Base-by-base conservation (phyloP, 2,329 filamentous ascomycete genomes). In the Sclerotinia borealis region DNA sequence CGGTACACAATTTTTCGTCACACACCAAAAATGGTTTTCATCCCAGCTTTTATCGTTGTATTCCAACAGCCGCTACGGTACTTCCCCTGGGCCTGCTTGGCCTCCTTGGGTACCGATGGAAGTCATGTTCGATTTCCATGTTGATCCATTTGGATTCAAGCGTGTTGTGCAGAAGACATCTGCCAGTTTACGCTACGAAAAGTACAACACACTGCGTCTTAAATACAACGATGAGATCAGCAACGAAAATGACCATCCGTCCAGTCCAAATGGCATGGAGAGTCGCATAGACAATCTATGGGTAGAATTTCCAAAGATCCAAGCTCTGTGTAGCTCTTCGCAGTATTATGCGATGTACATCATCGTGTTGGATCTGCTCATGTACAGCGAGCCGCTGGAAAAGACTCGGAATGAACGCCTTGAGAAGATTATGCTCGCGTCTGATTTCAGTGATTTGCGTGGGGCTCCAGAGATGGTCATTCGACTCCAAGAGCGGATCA, bases 281-380 rank as follows among this genome's bases (percentile, higher is more conserved):
- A 88, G 81, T 68, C 85, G 92, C n/a, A 93, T 97, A 79, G 95
- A 99, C 75, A 93, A 96, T 73, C 85, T 99, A 17, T 96, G 91
- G 86, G 91, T 99, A 39, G 93, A 98, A 72, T 99, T 99, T 72
- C 95, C 95, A 15, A 91, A 96, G 68, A 88, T 96, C 49, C 85
- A 92, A 63, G 93, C 92, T n/a, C 86, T 97, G 51, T 99, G 96
- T 79, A 96, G 99, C 77, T 99, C 96, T 7, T 86, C 89, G 45
- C 93, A 99, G 76, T 99, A 99, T 78, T 99, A 96, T 74, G 91
- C 95, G 5, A 88, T 99, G 81, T 99, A 99, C 73, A 92, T 99
- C 76, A 99, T 99, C 70, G 93, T 97, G 4, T 81, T 98, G 67
- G 95, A 99, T 77, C 83, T 99, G 48, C 81, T 99, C 59, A 87